Evolutionary conservation across 2,329 filamentous ascomycete species (phyloP).

Genomic region (Aspergillus transmontanensis): DNA sequence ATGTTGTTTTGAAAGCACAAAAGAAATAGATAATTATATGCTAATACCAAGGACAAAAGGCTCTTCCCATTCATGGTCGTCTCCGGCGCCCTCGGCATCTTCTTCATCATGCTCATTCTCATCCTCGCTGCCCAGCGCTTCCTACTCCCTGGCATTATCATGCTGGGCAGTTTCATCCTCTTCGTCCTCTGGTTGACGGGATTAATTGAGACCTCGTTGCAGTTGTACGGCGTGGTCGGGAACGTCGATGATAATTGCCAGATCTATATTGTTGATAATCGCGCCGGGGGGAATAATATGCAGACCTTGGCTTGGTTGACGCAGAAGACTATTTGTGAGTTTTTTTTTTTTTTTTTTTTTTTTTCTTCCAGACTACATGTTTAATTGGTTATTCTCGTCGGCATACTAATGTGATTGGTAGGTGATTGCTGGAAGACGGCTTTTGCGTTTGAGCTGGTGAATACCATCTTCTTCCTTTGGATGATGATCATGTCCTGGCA

Average conservation of each 20-base stretch:
- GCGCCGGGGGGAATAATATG: conserved; percentile 50
- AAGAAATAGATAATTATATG: too few species aligned
- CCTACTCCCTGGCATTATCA: conserved; percentile 61
- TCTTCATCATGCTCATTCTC: conserved; percentile 62
- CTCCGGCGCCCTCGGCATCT: conserved; percentile 57
- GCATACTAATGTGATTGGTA: conserved; percentile 28
- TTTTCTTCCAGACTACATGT: neutral
- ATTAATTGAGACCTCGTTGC: conserved; percentile 64
- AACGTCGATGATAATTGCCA: conserved; percentile 63
- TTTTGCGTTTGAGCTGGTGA: conserved; percentile 66
- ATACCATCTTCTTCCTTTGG: conserved; percentile 65
- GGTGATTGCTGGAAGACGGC: conserved; percentile 64
- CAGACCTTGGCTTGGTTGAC: conserved; percentile 64
- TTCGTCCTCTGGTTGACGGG: conserved; percentile 64
- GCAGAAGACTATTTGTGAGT: conserved; percentile 64
- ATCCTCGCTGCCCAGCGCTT: conserved; percentile 58
- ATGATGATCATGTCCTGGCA: conserved; percentile 66
- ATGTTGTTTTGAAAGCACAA: neutral
- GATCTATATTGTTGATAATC: conserved; percentile 55
- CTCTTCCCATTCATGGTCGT: conserved; percentile 67
- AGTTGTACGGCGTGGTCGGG: conserved; percentile 59
- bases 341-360: neutral
- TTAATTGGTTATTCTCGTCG: neutral
- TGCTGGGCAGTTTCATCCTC: conserved; percentile 63
- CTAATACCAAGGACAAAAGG: conserved; percentile 43